Percentiles rank a stretch among this genome's conserved stretches.
Conservation (phyloP, 2,329 filamentous ascomycete species). For the Paracoccidioides brasiliensis region DNA sequence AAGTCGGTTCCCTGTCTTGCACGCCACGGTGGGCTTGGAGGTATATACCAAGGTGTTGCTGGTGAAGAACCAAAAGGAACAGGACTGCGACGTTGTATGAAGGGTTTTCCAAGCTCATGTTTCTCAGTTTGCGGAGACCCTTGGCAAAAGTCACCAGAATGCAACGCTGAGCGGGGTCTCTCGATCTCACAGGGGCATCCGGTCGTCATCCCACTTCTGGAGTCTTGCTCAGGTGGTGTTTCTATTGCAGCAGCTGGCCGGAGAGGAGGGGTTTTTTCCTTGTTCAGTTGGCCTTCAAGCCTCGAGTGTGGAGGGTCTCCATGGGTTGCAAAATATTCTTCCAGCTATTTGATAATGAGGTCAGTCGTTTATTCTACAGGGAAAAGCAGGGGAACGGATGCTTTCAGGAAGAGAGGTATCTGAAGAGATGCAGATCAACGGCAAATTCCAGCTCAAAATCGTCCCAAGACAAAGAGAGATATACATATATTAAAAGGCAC, state of each 20-base stretch:
- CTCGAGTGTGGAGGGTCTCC: constrained; percentile 27
- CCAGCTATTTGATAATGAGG: constrained; percentile 16
- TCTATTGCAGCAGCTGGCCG: constrained; percentile 38
- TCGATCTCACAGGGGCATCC: constrained; percentile 55
- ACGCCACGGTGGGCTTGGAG: constrained; percentile 15
- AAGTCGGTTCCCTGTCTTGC: constrained; percentile 11
- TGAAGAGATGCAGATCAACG: not conserved
- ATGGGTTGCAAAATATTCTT: constrained; percentile 27
- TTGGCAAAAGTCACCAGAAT: constrained; percentile 49
- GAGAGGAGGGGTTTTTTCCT: constrained; percentile 18
- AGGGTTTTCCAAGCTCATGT: constrained; percentile 12
- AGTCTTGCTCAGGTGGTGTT: constrained; percentile 12
- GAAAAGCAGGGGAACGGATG: not conserved
- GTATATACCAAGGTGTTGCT: constrained; percentile 43
- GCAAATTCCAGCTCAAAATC: not conserved
- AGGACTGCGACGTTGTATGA: constrained; percentile 9
- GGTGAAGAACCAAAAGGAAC: constrained; percentile 36
- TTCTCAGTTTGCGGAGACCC: constrained; percentile 21
- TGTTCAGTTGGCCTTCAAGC: constrained; percentile 14
- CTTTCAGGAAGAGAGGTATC: not conserved
- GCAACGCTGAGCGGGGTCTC: constrained; percentile 62
- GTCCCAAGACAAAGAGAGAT: not conserved
- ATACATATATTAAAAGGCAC: constrained; percentile 10
- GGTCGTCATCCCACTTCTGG: constrained; percentile 32
- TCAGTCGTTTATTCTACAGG: not conserved